Conservation (phyloP, 768 basidiomycete genomes). For the Cyclocybe aegerita region DNA sequence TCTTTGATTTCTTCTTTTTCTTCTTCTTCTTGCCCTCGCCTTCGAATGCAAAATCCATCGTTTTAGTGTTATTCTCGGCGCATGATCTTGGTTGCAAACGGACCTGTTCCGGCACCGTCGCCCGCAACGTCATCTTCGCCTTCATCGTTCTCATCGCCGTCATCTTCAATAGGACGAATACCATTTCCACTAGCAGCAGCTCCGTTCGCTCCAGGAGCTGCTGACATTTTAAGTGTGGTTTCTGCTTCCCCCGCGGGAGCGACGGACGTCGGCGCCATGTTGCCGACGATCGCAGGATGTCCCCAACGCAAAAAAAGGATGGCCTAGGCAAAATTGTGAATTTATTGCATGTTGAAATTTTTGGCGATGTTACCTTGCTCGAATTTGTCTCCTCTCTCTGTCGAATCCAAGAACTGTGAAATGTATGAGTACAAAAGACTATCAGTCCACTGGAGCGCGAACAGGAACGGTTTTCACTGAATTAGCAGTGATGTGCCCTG, state of each 20-base stretch:
- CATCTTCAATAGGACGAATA: constrained; percentile 7
- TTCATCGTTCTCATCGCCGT: constrained; percentile 20
- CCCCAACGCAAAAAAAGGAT: too few relatives aligned
- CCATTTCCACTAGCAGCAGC: neutral
- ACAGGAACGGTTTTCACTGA: neutral
- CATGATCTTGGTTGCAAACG: neutral
- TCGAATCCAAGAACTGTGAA: too few relatives aligned
- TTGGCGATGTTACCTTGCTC: too few relatives aligned
- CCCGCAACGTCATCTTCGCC: constrained; percentile 22
- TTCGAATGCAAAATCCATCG: constrained; percentile 9
- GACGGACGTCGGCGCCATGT: too few relatives aligned
- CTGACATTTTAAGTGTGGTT: too few relatives aligned
- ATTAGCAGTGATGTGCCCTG: neutral
- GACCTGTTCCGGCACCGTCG: constrained; percentile 19
- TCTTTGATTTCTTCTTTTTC: constrained; percentile 92
- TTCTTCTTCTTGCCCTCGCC: constrained; percentile 79
- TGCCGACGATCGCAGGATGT: too few relatives aligned
- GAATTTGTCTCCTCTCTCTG: too few relatives aligned
- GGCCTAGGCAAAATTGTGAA: too few relatives aligned
- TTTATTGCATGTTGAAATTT: too few relatives aligned
- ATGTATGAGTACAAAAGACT: neutral
- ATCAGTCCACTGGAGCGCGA: neutral
- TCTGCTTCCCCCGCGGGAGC: too few relatives aligned
- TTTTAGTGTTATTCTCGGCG: too few relatives aligned
- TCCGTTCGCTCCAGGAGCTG: neutral